Conservation (phyloP, 202 grass and related monocot species). For the Zizania palustris region DNA sequence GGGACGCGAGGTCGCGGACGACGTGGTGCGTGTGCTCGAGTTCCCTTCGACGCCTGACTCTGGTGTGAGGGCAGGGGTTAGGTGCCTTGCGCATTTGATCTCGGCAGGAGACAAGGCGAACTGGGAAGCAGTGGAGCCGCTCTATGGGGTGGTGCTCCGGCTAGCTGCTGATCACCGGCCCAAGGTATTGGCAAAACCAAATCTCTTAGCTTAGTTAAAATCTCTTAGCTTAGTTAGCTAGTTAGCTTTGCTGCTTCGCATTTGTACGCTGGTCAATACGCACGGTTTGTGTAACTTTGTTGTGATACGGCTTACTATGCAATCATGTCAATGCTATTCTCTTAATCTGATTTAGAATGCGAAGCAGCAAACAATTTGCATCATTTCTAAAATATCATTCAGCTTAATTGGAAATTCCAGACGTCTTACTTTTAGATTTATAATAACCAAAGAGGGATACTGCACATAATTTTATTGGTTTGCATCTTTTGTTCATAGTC, state of each 20-base stretch:
- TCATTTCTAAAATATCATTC: neutral
- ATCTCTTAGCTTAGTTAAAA: too few relatives aligned
- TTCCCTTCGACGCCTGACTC: conserved; percentile 65
- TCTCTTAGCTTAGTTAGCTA: too few relatives aligned
- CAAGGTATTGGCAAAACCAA: conserved; percentile 45
- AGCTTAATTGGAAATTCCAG: neutral
- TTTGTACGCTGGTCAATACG: neutral
- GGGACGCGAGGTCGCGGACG: conserved; percentile 57
- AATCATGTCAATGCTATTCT: neutral
- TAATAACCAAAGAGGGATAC: neutral
- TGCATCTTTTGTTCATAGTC: neutral
- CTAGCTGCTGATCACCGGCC: conserved; percentile 57
- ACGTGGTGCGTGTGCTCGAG: conserved; percentile 62
- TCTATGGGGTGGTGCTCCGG: conserved; percentile 59
- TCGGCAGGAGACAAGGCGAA: conserved; percentile 59
- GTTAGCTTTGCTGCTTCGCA: neutral
- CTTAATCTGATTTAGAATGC: neutral
- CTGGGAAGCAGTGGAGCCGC: conserved; percentile 62
- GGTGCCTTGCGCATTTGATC: conserved; percentile 78
- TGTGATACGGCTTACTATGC: neutral
- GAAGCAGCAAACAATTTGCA: too few relatives aligned
- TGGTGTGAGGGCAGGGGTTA: conserved; percentile 72
- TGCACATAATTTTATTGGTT: neutral
- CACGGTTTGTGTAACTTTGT: neutral
- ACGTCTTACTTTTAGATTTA: neutral